phyloP scores from a whole-genome alignment of 1,139 yeast genomes.

The Starmera stellimalicola region DNA sequence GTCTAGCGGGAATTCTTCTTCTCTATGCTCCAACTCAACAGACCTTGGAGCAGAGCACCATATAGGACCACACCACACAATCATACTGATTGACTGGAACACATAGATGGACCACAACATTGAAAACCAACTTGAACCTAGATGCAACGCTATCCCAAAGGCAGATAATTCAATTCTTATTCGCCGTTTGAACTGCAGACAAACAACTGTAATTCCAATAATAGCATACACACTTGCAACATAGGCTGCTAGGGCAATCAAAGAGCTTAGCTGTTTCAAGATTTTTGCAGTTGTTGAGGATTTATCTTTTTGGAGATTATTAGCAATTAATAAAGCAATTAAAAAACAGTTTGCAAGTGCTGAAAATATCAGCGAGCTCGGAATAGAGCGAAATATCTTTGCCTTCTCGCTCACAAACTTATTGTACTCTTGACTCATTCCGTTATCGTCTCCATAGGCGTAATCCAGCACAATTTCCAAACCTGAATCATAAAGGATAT shows the following conservation, averaged over 20 bases:
- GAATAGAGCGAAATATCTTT: constrained; percentile 18
- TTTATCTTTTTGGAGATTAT: constrained; percentile 14
- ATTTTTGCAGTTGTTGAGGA: constrained; percentile 26
- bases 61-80: constrained; percentile 31
- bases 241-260: constrained; percentile 28
- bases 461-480: constrained; percentile 38
- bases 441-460: constrained; percentile 25
- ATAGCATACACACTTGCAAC: constrained; percentile 25
- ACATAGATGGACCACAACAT: constrained; percentile 31
- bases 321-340: constrained; percentile 23
- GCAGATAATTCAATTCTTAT: constrained; percentile 28
- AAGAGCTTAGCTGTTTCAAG: constrained; percentile 22
- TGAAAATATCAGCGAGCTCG: constrained; percentile 22
- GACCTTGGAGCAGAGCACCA: constrained; percentile 32
- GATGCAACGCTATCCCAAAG: constrained; percentile 35
- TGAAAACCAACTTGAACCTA: constrained; percentile 34
- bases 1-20: constrained; percentile 1
- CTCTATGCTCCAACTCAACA: constrained; percentile 3
- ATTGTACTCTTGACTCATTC: constrained; percentile 16
- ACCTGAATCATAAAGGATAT: constrained; percentile 30
- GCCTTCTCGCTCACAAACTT: constrained; percentile 17
- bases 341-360: constrained; percentile 23
- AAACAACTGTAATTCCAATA: constrained; percentile 22
- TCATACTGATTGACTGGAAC: constrained; percentile 19
- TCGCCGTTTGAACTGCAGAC: constrained; percentile 21